phyloP scores from a whole-genome alignment of 2,329 filamentous ascomycete species.

The Bertia moriformis region DNA sequence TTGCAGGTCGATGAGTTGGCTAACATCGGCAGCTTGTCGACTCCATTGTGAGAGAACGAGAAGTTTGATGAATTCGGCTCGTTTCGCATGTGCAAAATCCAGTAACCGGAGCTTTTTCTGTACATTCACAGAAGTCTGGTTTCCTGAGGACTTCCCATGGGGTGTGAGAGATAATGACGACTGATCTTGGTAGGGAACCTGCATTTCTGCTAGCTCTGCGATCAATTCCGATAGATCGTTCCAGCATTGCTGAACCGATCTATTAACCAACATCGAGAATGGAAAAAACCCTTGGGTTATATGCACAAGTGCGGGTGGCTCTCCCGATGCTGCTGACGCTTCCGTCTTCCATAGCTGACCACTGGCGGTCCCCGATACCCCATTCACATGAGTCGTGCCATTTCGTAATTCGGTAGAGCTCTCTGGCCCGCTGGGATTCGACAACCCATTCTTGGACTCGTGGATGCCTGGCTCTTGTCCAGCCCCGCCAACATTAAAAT shows the following conservation, averaged over 20 bases:
- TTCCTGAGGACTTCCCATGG: neutral
- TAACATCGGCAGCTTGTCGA: neutral
- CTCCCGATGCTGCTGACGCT: neutral
- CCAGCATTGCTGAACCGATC: neutral
- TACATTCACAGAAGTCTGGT: neutral
- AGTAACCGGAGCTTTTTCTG: neutral
- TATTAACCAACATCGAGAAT: neutral
- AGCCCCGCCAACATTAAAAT: neutral
- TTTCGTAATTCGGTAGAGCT: neutral
- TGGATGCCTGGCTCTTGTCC: neutral
- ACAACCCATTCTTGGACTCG: neutral
- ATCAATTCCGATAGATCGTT: neutral
- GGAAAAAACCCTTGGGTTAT: neutral
- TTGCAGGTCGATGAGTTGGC: neutral
- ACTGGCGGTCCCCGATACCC: neutral
- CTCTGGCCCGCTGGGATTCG: too few species aligned
- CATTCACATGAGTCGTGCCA: neutral
- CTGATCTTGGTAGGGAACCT: neutral
- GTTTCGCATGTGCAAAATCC: neutral
- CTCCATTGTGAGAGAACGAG: conserved; percentile 1
- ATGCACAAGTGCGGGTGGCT: neutral
- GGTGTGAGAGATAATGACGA: neutral
- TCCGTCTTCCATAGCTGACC: neutral
- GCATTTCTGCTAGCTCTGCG: neutral
- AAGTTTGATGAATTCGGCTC: conserved; percentile 1